These are phyloP conservation scores for Vigna trinervia DNA, from an alignment of 306 rosid species.

Conservation along the genomic window DNA sequence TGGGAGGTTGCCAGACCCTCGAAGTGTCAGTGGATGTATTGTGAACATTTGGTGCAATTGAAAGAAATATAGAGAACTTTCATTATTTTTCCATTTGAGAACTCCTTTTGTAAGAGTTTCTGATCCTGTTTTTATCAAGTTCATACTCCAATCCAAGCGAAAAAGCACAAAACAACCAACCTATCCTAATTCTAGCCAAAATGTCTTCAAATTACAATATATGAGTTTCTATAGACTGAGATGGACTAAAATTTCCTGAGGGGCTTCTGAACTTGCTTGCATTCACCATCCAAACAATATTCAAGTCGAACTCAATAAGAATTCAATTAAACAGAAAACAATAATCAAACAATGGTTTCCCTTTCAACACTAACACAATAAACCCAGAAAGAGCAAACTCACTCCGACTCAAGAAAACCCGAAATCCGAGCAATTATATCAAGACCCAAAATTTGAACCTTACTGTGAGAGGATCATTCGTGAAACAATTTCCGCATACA, in stretches of 20 bases:
- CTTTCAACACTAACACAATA: not conserved
- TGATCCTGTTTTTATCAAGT: not conserved
- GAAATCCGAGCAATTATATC: not conserved
- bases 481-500: not conserved
- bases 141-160: not conserved
- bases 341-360: not conserved
- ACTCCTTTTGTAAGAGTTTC: too few species aligned
- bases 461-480: not conserved
- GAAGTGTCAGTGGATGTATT: too few species aligned
- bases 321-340: conserved; percentile 8
- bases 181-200: conserved; percentile 12
- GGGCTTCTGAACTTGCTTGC: not conserved
- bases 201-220: not conserved
- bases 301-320: conserved; percentile 17
- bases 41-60: too few species aligned
- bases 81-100: too few species aligned
- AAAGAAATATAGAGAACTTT: too few species aligned
- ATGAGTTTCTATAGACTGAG: not conserved
- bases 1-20: too few species aligned
- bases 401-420: conserved; percentile 4
- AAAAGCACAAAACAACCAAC: conserved; percentile 12
- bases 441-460: not conserved
- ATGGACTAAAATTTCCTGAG: not conserved
- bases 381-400: not conserved
- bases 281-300: conserved; percentile 15